These are phyloP conservation scores for Diaporthe sp. DNA, from an alignment of 2,329 filamentous ascomycete species.

Conservation along the genomic window DNA sequence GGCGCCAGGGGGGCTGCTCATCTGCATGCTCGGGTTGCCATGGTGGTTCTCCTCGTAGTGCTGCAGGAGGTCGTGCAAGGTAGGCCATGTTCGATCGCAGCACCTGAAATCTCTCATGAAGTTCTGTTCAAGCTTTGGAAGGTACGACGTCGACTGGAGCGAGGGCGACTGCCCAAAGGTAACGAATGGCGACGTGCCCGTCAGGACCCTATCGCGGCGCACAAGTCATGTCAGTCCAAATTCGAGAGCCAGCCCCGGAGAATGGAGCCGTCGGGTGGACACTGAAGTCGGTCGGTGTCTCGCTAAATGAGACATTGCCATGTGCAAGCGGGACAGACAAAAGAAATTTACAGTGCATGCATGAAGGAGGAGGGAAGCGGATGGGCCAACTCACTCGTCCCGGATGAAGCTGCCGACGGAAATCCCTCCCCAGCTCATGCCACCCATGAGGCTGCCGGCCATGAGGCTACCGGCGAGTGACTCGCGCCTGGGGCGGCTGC, in stretches of 20 bases:
- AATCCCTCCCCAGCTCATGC: slow-evolving; percentile 97
- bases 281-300: slow-evolving; percentile 25
- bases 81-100: slow-evolving; percentile 90
- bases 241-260: slow-evolving; percentile 14
- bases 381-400: slow-evolving; percentile 84
- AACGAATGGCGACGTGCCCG: slow-evolving; percentile 94
- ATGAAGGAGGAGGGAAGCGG: slow-evolving; percentile 35
- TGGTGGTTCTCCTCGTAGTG: slow-evolving; percentile 98
- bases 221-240: slow-evolving; percentile 48
- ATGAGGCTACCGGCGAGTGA: slow-evolving; percentile 75
- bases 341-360: slow-evolving; percentile 44
- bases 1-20: slow-evolving; percentile 51
- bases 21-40: slow-evolving; percentile 66
- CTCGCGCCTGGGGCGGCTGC: slow-evolving; percentile 71
- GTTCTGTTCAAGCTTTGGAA: slow-evolving; percentile 95
- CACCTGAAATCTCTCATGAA: slow-evolving; percentile 99
- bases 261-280: slow-evolving; percentile 23
- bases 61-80: slow-evolving; percentile 93
- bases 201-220: slow-evolving; percentile 79
- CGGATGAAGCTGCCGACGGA: slow-evolving; percentile 97
- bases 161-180: slow-evolving; percentile 87
- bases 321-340: slow-evolving; percentile 38
- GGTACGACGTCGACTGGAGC: slow-evolving; percentile 95
- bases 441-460: slow-evolving; percentile 79
- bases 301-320: slow-evolving; percentile 40